phyloP scores from a whole-genome alignment of 106 monocot genomes.

The Dendrobium nobile region DNA sequence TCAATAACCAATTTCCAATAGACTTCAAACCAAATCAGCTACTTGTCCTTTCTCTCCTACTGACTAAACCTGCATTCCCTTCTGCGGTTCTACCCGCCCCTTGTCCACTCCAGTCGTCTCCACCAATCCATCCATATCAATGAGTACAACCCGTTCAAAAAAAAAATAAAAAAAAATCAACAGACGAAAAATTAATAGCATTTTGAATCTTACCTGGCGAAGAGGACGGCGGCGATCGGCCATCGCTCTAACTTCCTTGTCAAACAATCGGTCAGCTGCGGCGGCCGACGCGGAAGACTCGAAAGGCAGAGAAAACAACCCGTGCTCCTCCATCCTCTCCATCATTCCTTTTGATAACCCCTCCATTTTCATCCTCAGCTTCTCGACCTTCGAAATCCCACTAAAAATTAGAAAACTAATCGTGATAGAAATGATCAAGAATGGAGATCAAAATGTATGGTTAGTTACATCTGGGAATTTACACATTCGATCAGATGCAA shows the following conservation, averaged over 20 bases:
- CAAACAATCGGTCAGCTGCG: neutral
- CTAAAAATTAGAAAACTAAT: neutral
- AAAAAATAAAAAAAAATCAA: neutral
- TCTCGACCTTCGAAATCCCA: slow-evolving; percentile 46
- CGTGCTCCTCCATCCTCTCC: slow-evolving; percentile 46
- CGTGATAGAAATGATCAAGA: neutral
- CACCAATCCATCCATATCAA: neutral
- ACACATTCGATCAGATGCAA: neutral
- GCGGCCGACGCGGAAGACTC: neutral
- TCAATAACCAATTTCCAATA: neutral
- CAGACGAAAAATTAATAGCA: no score
- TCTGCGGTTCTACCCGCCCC: neutral
- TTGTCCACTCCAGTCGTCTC: neutral
- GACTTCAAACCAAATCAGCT: neutral
- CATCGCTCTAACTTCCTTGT: neutral
- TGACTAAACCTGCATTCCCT: neutral
- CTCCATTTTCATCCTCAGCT: slow-evolving; percentile 74
- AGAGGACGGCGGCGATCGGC: neutral
- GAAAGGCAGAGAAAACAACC: slow-evolving; percentile 12
- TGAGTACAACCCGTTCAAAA: neutral
- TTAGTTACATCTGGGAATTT: slow-evolving; percentile 17
- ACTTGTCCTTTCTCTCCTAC: neutral
- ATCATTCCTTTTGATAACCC: slow-evolving; percentile 60
- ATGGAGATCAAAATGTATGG: neutral
- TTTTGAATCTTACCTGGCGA: slow-evolving; percentile 1